phyloP scores from a whole-genome alignment of 768 basidiomycete genomes.

The Rhizopogon vesiculosus region DNA sequence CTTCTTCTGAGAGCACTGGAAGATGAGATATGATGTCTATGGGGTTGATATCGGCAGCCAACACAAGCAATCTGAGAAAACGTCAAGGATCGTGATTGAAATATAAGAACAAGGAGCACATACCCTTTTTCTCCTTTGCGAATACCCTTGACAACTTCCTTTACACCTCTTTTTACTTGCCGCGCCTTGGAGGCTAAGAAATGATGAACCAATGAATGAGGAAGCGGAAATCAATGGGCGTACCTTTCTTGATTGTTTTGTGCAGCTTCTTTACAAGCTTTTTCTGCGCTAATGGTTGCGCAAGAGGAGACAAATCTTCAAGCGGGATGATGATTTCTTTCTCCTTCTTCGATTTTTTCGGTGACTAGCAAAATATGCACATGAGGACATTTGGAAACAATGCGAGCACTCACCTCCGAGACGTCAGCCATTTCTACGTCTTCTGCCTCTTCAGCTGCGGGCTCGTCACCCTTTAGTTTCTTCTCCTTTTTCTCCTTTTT shows the following conservation, averaged over 20 bases:
- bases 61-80: constrained; percentile 65
- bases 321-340: constrained; percentile 64
- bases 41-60: constrained; percentile 96
- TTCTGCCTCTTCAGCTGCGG: constrained; percentile 19
- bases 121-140: constrained; percentile 97
- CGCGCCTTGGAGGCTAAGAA: constrained; percentile 82
- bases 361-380: constrained; percentile 22
- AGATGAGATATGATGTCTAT: constrained; percentile 98
- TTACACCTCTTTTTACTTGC: constrained; percentile 96
- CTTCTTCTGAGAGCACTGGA: constrained; percentile 92
- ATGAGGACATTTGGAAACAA: neutral
- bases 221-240: constrained; percentile 6
- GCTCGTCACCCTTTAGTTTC: constrained; percentile 48
- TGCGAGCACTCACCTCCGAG: constrained; percentile 21
- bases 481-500: constrained; percentile 76
- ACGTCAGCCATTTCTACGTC: constrained; percentile 47
- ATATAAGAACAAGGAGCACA: constrained; percentile 21
- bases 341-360: constrained; percentile 62
- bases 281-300: constrained; percentile 87
- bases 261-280: constrained; percentile 93
- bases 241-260: constrained; percentile 92
- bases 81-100: constrained; percentile 3
- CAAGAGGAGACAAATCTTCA: constrained; percentile 91
- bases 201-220: neutral
- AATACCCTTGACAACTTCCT: constrained; percentile 97